A percentile compares a stretch with the other conserved stretches of the same genome.
Conservation (phyloP, 2,329 filamentous ascomycete genomes). For the Chlorencoelia australis region DNA sequence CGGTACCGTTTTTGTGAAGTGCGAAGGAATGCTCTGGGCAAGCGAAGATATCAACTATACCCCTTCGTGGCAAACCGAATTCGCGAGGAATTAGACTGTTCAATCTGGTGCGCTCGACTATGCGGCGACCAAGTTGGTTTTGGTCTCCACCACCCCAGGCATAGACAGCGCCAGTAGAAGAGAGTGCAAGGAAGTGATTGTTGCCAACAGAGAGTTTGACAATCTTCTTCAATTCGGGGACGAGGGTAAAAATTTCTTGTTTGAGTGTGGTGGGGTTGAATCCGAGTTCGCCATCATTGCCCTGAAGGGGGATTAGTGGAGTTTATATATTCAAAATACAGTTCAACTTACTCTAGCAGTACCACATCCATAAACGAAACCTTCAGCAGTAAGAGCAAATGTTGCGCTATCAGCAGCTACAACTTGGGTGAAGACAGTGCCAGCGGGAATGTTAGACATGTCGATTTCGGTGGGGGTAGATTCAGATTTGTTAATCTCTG, state of each 20-base stretch:
- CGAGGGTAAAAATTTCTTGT: slow-evolving; percentile 31
- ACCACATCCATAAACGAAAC: slow-evolving; percentile 75
- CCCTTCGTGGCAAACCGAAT: slow-evolving; percentile 9
- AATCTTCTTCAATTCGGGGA: slow-evolving; percentile 47
- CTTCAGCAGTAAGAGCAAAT: slow-evolving; percentile 65
- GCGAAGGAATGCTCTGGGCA: slow-evolving; percentile 78
- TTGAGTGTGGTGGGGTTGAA: slow-evolving; percentile 27
- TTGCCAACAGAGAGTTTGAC: slow-evolving; percentile 41
- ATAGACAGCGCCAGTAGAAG: slow-evolving; percentile 46
- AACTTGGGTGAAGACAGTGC: slow-evolving; percentile 54
- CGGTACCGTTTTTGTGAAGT: slow-evolving; percentile 54
- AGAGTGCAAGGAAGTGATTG: slow-evolving; percentile 49
- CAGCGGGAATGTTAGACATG: slow-evolving; percentile 40
- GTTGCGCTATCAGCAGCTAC: slow-evolving; percentile 65
- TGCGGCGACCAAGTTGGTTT: slow-evolving; percentile 44
- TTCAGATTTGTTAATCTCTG: slow-evolving; percentile 51
- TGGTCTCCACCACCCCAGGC: slow-evolving; percentile 60
- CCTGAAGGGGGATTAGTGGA: slow-evolving; percentile 29
- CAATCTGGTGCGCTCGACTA: slow-evolving; percentile 17
- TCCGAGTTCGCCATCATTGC: slow-evolving; percentile 53
- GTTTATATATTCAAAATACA: neutral
- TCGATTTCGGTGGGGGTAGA: slow-evolving; percentile 43
- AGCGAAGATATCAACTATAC: slow-evolving; percentile 25
- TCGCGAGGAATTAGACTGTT: slow-evolving; percentile 13
- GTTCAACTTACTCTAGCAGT: slow-evolving; percentile 53